phyloP scores from a whole-genome alignment of 1,284 basidiomycete genomes.

The Irpex lacteus region DNA sequence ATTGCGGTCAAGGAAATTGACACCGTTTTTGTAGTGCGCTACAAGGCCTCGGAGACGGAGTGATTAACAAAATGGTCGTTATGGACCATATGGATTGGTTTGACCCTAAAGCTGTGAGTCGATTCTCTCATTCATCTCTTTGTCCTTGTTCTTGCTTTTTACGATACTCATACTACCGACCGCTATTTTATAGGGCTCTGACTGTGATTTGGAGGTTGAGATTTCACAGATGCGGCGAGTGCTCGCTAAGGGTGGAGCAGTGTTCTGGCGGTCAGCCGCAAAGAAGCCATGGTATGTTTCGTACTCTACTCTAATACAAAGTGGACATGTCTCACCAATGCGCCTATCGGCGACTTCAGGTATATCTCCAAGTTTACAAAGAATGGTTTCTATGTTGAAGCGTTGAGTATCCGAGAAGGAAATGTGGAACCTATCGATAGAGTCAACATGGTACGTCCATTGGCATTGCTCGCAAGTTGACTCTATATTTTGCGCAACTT shows the following conservation, averaged over 20 bases:
- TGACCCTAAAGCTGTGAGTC: conserved; percentile 10
- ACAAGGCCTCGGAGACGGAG: conserved; percentile 48
- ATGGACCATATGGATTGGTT: conserved; percentile 68
- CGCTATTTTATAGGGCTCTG: neutral
- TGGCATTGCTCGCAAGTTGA: neutral
- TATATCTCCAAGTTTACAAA: conserved; percentile 12
- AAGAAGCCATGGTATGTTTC: conserved; percentile 13
- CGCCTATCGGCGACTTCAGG: neutral
- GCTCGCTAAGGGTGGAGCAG: conserved; percentile 9
- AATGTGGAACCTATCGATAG: conserved; percentile 11
- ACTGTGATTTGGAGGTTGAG: conserved; percentile 10
- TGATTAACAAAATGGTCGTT: conserved; percentile 64
- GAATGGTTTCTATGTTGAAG: conserved; percentile 12
- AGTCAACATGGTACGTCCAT: conserved; percentile 14
- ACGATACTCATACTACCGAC: neutral
- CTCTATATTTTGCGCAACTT: neutral
- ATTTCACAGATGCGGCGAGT: conserved; percentile 15
- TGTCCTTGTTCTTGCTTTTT: neutral
- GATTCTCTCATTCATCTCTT: neutral
- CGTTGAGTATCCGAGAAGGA: conserved; percentile 8
- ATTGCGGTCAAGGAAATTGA: neutral
- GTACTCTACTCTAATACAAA: neutral
- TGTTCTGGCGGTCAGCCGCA: conserved; percentile 15
- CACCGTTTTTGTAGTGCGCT: conserved; percentile 43
- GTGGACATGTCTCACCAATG: neutral